phyloP scores from a whole-genome alignment of 2,329 filamentous ascomycete genomes.

The Calcarisporium arbuscula region DNA sequence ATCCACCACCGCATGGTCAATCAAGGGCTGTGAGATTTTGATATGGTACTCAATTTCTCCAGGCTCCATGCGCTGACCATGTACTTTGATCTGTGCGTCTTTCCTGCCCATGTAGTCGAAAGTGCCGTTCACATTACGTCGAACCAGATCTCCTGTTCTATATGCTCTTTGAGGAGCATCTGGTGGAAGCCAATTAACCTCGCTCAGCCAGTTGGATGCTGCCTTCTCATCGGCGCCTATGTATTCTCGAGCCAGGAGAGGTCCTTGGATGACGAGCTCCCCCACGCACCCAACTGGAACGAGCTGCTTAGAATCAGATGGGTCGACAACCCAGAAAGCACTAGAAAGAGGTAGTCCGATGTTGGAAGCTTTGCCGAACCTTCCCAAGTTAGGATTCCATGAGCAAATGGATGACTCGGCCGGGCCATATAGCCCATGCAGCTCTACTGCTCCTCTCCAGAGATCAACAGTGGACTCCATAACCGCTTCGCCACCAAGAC shows the following conservation, averaged over 20 bases:
- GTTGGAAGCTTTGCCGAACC: constrained; percentile 5
- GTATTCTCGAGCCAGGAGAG: constrained; percentile 14
- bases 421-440: constrained; percentile 7
- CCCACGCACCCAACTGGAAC: constrained; percentile 13
- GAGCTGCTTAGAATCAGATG: constrained; percentile 9
- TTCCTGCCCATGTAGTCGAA: constrained; percentile 9
- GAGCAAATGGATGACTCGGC: constrained; percentile 9
- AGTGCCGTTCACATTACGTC: constrained; percentile 8
- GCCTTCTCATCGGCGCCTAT: too few species aligned
- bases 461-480: constrained; percentile 6
- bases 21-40: not conserved
- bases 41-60: constrained; percentile 8
- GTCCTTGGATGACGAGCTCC: constrained; percentile 16
- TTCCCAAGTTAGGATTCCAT: constrained; percentile 4
- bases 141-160: constrained; percentile 7
- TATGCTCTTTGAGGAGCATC: constrained; percentile 3
- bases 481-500: constrained; percentile 8
- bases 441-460: constrained; percentile 1
- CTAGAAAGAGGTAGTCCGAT: constrained; percentile 7
- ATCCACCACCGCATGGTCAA: constrained; percentile 2
- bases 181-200: constrained; percentile 8
- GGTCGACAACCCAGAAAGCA: constrained; percentile 13
- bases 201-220: constrained; percentile 7
- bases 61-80: constrained; percentile 9
- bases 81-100: constrained; percentile 8